A percentile compares a stretch with the other conserved stretches of the same genome.
Evolutionary conservation across 2,329 filamentous ascomycete species (phyloP).

Genomic region (Torrubiellomyces zombiae): DNA sequence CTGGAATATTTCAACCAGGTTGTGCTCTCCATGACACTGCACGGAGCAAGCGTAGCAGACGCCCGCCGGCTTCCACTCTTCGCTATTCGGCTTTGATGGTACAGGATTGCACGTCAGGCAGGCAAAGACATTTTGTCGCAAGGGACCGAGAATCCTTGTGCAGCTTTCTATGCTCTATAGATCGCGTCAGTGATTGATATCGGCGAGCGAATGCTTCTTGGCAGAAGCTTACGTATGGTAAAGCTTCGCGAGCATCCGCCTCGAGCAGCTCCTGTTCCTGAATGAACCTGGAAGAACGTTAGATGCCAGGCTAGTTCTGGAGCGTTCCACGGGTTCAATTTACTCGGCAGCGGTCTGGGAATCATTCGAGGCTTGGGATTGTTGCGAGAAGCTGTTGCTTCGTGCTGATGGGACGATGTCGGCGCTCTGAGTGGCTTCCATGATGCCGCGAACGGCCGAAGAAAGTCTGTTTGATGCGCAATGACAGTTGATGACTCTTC

Average conservation of each 20-base stretch:
- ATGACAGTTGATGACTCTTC: neutral
- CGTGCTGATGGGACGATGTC: slow-evolving; percentile 17
- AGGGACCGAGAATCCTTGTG: slow-evolving; percentile 72
- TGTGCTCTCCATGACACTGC: slow-evolving; percentile 90
- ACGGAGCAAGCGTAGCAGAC: slow-evolving; percentile 96
- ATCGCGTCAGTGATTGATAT: slow-evolving; percentile 9
- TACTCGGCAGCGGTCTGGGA: slow-evolving; percentile 63
- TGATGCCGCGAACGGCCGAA: slow-evolving; percentile 5
- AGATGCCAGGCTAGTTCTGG: too few relatives aligned
- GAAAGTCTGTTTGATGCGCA: slow-evolving; percentile 1
- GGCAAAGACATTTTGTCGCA: slow-evolving; percentile 80
- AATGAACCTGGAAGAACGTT: slow-evolving; percentile 75
- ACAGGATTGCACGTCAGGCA: slow-evolving; percentile 88
- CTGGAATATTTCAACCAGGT: slow-evolving; percentile 84
- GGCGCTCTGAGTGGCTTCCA: slow-evolving; percentile 21
- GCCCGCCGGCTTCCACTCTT: slow-evolving; percentile 44
- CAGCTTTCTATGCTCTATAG: slow-evolving; percentile 78
- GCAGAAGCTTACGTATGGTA: slow-evolving; percentile 63
- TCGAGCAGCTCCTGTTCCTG: slow-evolving; percentile 79
- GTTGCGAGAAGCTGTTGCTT: slow-evolving; percentile 42
- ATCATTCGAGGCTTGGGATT: slow-evolving; percentile 36
- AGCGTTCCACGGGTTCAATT: too few relatives aligned
- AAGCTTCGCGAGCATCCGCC: slow-evolving; percentile 82
- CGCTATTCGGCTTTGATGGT: slow-evolving; percentile 41
- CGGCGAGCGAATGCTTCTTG: slow-evolving; percentile 5